Evolutionary conservation across 140 eudicot genomes (phyloP).

Genomic region (Bidens hawaiensis): DNA sequence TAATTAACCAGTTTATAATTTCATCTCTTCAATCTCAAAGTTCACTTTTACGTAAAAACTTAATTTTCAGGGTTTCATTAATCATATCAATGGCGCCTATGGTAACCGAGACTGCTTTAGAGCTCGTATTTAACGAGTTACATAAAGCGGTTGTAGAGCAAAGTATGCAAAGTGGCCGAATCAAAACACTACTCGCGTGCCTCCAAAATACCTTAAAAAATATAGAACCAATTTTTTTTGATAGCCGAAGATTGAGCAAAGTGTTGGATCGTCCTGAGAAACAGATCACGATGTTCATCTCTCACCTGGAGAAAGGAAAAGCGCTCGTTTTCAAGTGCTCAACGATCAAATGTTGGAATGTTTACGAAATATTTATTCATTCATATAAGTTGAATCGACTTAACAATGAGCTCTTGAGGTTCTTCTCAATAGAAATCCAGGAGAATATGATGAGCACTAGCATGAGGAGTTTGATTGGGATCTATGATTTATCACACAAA

Average conservation of each 20-base stretch:
- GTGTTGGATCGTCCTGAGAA: constrained; percentile 15
- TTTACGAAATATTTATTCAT: neutral
- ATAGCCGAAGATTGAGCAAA: constrained; percentile 5
- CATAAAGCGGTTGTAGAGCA: constrained; percentile 1
- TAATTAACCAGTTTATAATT: neutral
- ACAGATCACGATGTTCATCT: constrained; percentile 10
- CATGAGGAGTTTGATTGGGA: neutral
- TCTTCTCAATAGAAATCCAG: constrained; percentile 11
- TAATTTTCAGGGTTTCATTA: neutral
- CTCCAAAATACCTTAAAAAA: constrained; percentile 16
- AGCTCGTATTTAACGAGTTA: constrained; percentile 2
- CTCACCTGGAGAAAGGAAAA: constrained; percentile 16
- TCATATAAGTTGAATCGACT: constrained; percentile 16
- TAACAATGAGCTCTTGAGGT: constrained; percentile 20
- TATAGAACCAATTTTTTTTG: constrained; percentile 2
- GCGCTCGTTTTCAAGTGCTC: constrained; percentile 25
- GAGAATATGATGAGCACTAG: neutral
- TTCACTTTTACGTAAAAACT: neutral
- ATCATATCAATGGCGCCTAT: constrained; percentile 4
- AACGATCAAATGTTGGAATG: constrained; percentile 3
- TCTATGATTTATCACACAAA: constrained; percentile 3
- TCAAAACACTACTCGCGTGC: neutral
- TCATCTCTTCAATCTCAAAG: neutral
- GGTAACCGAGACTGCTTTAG: neutral
- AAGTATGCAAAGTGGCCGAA: neutral